Percentiles rank a stretch among this genome's conserved stretches.
Conservation (phyloP, 2,329 filamentous ascomycete genomes). For the Monilinia aucupariae region DNA sequence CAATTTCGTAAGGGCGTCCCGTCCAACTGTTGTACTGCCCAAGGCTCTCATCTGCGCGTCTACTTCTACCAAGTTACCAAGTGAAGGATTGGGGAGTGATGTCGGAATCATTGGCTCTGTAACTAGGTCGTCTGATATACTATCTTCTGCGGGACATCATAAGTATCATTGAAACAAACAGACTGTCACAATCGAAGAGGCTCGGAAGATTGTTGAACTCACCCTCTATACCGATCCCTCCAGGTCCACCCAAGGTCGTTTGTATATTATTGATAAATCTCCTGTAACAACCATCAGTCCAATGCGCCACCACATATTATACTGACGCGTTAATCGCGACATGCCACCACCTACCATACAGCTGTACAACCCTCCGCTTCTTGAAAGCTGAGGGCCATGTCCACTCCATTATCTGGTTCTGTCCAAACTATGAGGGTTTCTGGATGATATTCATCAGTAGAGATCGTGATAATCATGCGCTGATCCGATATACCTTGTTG, state of each 20-base stretch:
- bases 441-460: slow-evolving; percentile 39
- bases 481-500: slow-evolving; percentile 68
- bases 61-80: slow-evolving; percentile 79
- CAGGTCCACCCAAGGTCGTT: slow-evolving; percentile 56
- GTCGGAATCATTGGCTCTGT: slow-evolving; percentile 68
- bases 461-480: slow-evolving; percentile 25
- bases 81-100: slow-evolving; percentile 69
- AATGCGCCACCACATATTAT: slow-evolving; percentile 6
- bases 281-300: slow-evolving; percentile 45
- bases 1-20: slow-evolving; percentile 82
- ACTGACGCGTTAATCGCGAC: background rate
- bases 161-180: background rate
- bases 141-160: slow-evolving; percentile 57
- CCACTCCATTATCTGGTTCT: slow-evolving; percentile 72
- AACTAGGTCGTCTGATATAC: slow-evolving; percentile 76
- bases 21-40: slow-evolving; percentile 66
- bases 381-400: slow-evolving; percentile 98
- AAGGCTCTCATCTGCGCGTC: slow-evolving; percentile 78
- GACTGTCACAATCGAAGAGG: background rate
- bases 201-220: background rate
- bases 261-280: slow-evolving; percentile 88
- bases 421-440: slow-evolving; percentile 99
- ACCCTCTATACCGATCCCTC: slow-evolving; percentile 50
- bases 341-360: slow-evolving; percentile 65
- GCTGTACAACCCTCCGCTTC: slow-evolving; percentile 88